Base-by-base conservation (phyloP, 495 filamentous ascomycete genomes). In the Podospora appendiculata region DNA sequence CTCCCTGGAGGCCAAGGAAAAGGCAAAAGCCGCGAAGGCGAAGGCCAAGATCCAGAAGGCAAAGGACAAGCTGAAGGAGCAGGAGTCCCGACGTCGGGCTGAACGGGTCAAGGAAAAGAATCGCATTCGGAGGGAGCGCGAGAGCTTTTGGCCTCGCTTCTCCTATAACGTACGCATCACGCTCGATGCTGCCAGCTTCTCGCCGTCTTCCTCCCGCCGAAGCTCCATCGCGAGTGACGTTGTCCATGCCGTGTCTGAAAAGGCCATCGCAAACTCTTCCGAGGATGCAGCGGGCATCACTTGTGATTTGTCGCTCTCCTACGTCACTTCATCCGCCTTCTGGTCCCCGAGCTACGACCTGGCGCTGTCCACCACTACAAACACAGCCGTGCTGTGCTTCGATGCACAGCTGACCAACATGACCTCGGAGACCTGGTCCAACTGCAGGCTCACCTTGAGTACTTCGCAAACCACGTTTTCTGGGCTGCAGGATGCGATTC, bases 301-400 rank as follows among this genome's bases (percentile, higher is more conserved):
- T 11, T 72, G 80, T 43, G 71, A 70, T 47, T 60, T 88, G 32
- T 73, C 76, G 0, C 61, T 88, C 25, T 83, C 76, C 8, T 89
- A 89, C 57, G 79, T 85, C 51, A 81, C 84, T 0, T 71, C 72
- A 25, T 74, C 75, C 6, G 81, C 83, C 10, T 80, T 64, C 43
- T 88, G 85, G 85, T 67, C 69, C 2, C 81, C 85, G 8, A 79
- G 78, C 36, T 89, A 88, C 60, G 83, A 88, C 57, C 59, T 88
- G 39, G 70, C 66, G 14, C 72, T 89, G 40, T 78, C 78, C 41
- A 82, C 85, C 9, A 72, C 74, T 0, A 65, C 68, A 3, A 76
- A 75, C 16, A 71, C 78, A 2, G 84, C 75, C 1, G 55, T 64
- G 14, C 70, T 88, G 25, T 73, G 76, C 41, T 88, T 87, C 58